phyloP scores from a whole-genome alignment of 1,284 basidiomycete genomes.

The Sparassis latifolia region DNA sequence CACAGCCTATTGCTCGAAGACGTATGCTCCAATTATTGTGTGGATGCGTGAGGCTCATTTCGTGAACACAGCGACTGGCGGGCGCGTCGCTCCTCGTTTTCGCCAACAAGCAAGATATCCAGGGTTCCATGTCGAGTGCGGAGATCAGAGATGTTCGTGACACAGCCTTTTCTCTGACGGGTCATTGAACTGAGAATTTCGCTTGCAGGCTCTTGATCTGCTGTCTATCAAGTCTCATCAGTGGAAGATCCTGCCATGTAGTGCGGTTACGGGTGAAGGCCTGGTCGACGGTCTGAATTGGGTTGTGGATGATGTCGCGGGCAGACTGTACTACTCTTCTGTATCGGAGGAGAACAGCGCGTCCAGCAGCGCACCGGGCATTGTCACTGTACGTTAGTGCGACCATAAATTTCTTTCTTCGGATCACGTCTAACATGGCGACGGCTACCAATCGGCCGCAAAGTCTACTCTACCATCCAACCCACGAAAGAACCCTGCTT shows the following conservation, averaged over 20 bases:
- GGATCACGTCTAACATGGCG: too few species aligned
- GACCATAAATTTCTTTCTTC: too few species aligned
- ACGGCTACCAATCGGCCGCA: too few species aligned
- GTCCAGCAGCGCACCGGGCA: neutral
- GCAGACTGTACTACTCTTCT: conserved; percentile 61
- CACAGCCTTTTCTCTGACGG: neutral
- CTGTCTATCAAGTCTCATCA: conserved; percentile 76
- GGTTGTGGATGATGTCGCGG: conserved; percentile 89
- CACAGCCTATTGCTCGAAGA: conserved; percentile 86
- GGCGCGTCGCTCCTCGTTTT: conserved; percentile 94
- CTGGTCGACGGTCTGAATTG: conserved; percentile 86
- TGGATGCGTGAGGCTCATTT: conserved; percentile 7
- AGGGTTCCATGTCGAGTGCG: conserved; percentile 74
- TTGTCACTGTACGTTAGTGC: neutral
- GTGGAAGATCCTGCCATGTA: conserved; percentile 91
- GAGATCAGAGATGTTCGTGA: conserved; percentile 78
- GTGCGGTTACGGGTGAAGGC: conserved; percentile 85
- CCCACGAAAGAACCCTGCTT: too few species aligned
- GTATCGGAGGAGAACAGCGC: neutral
- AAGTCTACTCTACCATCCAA: too few species aligned
- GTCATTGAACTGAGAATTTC: conserved; percentile 1
- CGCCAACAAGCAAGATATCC: conserved; percentile 98
- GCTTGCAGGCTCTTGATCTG: conserved; percentile 66
- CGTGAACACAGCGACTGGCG: conserved; percentile 64
- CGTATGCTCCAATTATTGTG: conserved; percentile 44